Evolutionary conservation across 768 basidiomycete species (phyloP).

Genomic region (Amanita inopinata): DNA sequence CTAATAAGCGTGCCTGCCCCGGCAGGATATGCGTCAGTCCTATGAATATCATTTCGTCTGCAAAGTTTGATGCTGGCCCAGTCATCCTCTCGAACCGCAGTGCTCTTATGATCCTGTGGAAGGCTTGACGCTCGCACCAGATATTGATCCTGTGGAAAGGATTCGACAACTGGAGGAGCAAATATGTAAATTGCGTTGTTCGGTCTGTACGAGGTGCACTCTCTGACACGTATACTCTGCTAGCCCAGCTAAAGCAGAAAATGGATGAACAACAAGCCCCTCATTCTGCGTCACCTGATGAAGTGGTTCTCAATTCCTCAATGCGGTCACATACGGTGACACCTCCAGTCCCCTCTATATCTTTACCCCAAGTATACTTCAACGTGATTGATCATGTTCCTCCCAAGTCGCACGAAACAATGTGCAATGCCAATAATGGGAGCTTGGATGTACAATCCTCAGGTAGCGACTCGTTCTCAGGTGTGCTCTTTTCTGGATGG

Average conservation of each 20-base stretch:
- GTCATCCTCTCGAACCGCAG: slow-evolving; percentile 79
- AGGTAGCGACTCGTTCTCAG: slow-evolving; percentile 44
- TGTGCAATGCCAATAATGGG: slow-evolving; percentile 31
- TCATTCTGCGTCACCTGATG: slow-evolving; percentile 31
- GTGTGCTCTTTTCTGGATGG: slow-evolving; percentile 71
- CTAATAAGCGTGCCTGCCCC: slow-evolving; percentile 78
- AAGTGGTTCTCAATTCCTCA: slow-evolving; percentile 13
- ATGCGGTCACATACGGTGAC: slow-evolving; percentile 14
- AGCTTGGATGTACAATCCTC: slow-evolving; percentile 39
- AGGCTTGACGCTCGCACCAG: slow-evolving; percentile 65
- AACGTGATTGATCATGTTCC: slow-evolving; percentile 31
- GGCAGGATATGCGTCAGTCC: slow-evolving; percentile 70
- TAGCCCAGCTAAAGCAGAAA: slow-evolving; percentile 56
- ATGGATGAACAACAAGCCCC: slow-evolving; percentile 42
- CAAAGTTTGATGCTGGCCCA: slow-evolving; percentile 19
- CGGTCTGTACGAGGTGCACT: not conserved
- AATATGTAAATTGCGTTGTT: slow-evolving; percentile 38
- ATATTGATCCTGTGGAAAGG: slow-evolving; percentile 71
- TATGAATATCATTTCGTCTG: slow-evolving; percentile 6
- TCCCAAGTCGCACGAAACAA: slow-evolving; percentile 24
- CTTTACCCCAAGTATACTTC: slow-evolving; percentile 36
- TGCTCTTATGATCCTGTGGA: slow-evolving; percentile 85
- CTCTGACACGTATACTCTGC: slow-evolving; percentile 10
- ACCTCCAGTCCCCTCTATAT: slow-evolving; percentile 24
- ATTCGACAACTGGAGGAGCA: slow-evolving; percentile 71